Percentiles rank a stretch among this genome's conserved stretches.
Conservation (phyloP, 176 grass and related monocot genomes). For the Carex littledalei region DNA sequence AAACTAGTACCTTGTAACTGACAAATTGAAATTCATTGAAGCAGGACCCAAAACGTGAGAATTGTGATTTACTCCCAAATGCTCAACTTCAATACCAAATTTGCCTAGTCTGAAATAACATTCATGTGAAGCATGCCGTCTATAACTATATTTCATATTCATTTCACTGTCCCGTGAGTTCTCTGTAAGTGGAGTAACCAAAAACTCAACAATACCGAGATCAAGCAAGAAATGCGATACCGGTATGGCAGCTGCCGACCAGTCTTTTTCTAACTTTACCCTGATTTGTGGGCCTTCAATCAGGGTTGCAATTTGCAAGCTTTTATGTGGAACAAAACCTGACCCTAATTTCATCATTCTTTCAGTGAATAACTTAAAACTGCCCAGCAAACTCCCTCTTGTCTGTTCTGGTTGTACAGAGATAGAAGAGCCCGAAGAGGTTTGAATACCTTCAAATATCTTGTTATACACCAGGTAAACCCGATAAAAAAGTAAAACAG, state of each 20-base stretch:
- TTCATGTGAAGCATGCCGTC: conserved; percentile 33
- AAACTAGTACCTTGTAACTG: conserved; percentile 55
- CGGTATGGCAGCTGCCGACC: conserved; percentile 9
- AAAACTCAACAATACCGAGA: conserved; percentile 49
- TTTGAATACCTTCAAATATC: conserved; percentile 29
- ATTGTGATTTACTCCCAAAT: conserved; percentile 47
- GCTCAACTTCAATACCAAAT: conserved; percentile 44
- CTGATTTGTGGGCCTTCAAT: conserved; percentile 46
- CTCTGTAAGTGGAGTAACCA: conserved; percentile 26
- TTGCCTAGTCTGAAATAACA: conserved; percentile 41
- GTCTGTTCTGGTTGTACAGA: conserved; percentile 20
- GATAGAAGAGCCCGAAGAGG: conserved; percentile 10
- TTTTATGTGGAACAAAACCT: conserved; percentile 39
- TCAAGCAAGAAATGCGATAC: conserved; percentile 26
- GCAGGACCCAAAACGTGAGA: conserved; percentile 58
- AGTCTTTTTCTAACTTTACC: conserved; percentile 42
- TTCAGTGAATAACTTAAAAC: conserved; percentile 31
- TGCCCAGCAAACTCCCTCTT: conserved; percentile 27
- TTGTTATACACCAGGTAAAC: conserved; percentile 35
- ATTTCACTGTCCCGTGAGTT: conserved; percentile 36
- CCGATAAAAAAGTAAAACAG: conserved; percentile 40
- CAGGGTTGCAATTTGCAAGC: conserved; percentile 39
- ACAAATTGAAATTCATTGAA: conserved; percentile 46
- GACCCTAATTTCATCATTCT: conserved; percentile 29
- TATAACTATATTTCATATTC: conserved; percentile 37